Base-by-base conservation (phyloP, 2,329 filamentous ascomycete species). In the Cephalotrichum gorgonifer region DNA sequence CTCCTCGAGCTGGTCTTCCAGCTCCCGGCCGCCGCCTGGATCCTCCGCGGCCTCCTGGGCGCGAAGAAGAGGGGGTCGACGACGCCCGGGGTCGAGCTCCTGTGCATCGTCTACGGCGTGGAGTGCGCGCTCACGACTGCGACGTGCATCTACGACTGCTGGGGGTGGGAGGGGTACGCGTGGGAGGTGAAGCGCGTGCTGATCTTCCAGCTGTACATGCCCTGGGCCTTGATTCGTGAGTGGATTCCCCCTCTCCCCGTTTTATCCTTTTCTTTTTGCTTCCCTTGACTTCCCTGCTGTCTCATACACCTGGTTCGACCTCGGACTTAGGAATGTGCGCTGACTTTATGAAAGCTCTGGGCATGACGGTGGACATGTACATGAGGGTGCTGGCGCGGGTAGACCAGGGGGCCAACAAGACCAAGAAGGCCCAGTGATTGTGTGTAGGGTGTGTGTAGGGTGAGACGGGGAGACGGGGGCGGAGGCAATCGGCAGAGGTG, bases 301-400 rank as follows among this genome's bases (percentile, higher is more conserved):
- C 35, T n/a, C n/a, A n/a, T n/a, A n/a, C n/a, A n/a, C n/a, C n/a
- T n/a, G n/a, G n/a, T 26, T 9, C 30, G 25, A 20, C 9, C 6
- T 30, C 30, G 43, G 23, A 31, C 12, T n/a, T 46, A 9, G 12
- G 7, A n/a, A 5, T 25, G 6, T 20, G n/a, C n/a, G n/a, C 15
- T 47, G 43, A 23, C 7, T 25, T 7, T 9, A n/a, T n/a, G 11
- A 4, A 44, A 80, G 77, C 77, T 14, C 54, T 66, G 0, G 12
- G 77, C 2, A 65, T 80, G 60, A 73, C 69, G 9, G 54, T 69
- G 22, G 77, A 81, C 54, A 80, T 81, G 77, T 76, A 71, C 45
- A 45, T 58, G 31, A 67, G 78, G n/a, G 61, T 81, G 1, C 57
- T 76, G 8, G 61, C 55, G 6, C 70, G 47, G 15, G 20, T 47